Conservation (phyloP, 2,329 filamentous ascomycete species). For the Aureobasidium pullulans region DNA sequence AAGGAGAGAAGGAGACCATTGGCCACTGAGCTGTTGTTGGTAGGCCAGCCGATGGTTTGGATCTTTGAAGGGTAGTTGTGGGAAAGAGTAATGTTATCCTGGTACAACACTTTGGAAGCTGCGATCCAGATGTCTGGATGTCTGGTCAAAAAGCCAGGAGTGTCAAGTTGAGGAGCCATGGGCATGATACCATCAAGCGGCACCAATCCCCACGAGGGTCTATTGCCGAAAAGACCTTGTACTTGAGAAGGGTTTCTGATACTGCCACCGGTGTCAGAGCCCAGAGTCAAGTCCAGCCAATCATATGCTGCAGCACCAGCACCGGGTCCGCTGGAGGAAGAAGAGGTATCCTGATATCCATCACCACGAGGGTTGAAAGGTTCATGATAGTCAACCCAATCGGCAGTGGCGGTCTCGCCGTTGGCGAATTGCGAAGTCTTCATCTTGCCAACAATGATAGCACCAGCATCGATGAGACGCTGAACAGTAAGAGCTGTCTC, state of each 20-base stretch:
- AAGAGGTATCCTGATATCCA: conserved; percentile 39
- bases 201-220: conserved; percentile 42
- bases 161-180: conserved; percentile 41
- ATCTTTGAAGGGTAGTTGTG: conserved; percentile 36
- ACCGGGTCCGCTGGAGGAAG: conserved; percentile 41
- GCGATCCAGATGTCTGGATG: conserved; percentile 37
- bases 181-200: conserved; percentile 43
- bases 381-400: conserved; percentile 42
- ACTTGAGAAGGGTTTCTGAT: conserved; percentile 42
- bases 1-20: conserved; percentile 37
- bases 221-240: conserved; percentile 45
- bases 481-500: conserved; percentile 46
- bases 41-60: conserved; percentile 37
- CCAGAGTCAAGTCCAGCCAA: conserved; percentile 45
- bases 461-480: conserved; percentile 53
- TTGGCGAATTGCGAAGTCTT: conserved; percentile 40
- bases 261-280: conserved; percentile 44
- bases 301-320: conserved; percentile 39
- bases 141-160: conserved; percentile 40
- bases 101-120: conserved; percentile 39
- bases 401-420: conserved; percentile 41
- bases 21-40: conserved; percentile 27
- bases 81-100: conserved; percentile 36
- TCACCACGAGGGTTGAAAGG: conserved; percentile 39
- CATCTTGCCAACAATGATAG: conserved; percentile 42